Conservation (phyloP, 2,329 filamentous ascomycete species). For the Beauveria caledonica region DNA sequence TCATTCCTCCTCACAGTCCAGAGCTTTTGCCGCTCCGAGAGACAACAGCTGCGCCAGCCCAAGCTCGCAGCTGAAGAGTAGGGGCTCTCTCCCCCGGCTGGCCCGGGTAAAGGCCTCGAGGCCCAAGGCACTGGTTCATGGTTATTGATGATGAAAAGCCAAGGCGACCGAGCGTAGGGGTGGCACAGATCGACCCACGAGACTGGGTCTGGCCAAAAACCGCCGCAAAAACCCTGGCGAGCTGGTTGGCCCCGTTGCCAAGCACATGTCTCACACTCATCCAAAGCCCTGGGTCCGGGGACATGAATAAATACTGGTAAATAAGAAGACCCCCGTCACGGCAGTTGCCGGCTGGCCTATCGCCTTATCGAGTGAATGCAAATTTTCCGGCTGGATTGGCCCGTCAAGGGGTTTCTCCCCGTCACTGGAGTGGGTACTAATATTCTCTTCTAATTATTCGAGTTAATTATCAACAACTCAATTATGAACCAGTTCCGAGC, state of each 20-base stretch:
- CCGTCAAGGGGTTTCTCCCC: too few relatives aligned
- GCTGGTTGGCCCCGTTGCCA: not conserved
- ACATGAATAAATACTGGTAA: not conserved
- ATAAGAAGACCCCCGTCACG: too few relatives aligned
- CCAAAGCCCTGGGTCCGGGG: constrained; percentile 1
- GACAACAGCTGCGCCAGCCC: too few relatives aligned
- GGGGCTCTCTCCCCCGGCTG: not conserved
- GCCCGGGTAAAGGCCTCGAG: not conserved
- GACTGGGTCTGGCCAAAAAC: not conserved
- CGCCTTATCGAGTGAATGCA: not conserved
- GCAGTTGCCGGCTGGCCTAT: not conserved
- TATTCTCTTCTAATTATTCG: too few relatives aligned
- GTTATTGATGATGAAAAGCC: not conserved
- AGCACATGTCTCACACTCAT: not conserved
- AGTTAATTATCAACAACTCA: too few relatives aligned
- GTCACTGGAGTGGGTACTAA: too few relatives aligned
- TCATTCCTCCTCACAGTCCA: too few relatives aligned
- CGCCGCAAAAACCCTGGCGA: not conserved
- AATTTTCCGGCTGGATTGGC: not conserved
- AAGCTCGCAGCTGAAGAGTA: not conserved
- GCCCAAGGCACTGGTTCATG: not conserved
- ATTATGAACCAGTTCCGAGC: too few relatives aligned
- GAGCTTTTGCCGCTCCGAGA: too few relatives aligned
- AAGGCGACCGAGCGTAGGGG: not conserved
- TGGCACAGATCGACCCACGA: not conserved